Base-by-base conservation (phyloP, 495 filamentous ascomycete species). In the Penicillium arizonense region DNA sequence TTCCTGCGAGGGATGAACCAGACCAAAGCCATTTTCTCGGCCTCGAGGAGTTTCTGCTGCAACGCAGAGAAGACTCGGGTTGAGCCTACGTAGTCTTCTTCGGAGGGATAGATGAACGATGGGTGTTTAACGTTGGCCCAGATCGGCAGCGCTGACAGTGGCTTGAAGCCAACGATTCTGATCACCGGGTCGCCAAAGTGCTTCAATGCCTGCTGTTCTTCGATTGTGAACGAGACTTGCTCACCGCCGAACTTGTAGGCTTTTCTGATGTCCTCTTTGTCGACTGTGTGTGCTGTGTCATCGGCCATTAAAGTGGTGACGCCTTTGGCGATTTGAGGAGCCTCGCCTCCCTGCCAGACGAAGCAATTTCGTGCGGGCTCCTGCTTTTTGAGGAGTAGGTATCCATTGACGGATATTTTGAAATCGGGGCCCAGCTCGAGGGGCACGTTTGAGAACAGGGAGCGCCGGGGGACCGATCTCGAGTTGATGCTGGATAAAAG, bases 181-280 rank as follows among this genome's bases (percentile, higher is more conserved):
- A 99, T 86, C 28, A 86, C 78, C 3, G 91, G 88, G 18, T 88
- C 79, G 12, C 90, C 90, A 61, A 96, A 92, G 52, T 89, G 70
- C 36, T 87, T 83, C 53, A 99, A 74, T 13, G 77, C 71, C 52
- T 85, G 84, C 50, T 88, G 80, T 65, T 97, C 94, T 30, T 96
- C 91, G 2, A 81, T 76, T 2, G 83, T 86, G 69, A 99, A 99
- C 16, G 85, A 72, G 38, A 99, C 82, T 45, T 91, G 88, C 56
- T 96, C 90, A 16, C 89, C 91, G 28, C 93, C 95, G 57, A 96
- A 97, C 60, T 93, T 96, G 74, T 93, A 99, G 0, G 93, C 95
- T 62, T 96, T 97, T 47, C 87, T 84, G 33, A 96, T 82, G 53
- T 96, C 90, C 8, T 68, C 67, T 59, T 92, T 92, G 49, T 96